phyloP scores from a whole-genome alignment of 2,329 filamentous ascomycete genomes.

The Ceratocystis diversiconidia region DNA sequence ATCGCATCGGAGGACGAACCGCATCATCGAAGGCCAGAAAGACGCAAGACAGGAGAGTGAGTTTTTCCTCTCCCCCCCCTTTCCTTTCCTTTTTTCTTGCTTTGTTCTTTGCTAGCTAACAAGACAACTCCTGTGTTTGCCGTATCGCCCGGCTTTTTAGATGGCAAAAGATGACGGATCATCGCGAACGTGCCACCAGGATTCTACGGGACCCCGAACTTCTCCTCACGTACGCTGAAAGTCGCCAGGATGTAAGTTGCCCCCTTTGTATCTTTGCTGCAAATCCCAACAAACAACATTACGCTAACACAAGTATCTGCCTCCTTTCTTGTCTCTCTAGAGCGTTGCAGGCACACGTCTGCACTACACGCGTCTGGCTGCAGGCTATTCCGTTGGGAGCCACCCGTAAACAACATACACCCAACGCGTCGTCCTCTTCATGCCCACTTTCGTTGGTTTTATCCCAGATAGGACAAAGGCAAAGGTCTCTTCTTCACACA shows the following conservation, averaged over 20 bases:
- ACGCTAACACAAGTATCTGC: neutral
- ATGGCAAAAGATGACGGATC: neutral
- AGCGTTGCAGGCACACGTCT: constrained; percentile 41
- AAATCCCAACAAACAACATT: neutral
- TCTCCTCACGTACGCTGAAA: constrained; percentile 44
- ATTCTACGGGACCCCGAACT: constrained; percentile 44
- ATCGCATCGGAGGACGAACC: no score
- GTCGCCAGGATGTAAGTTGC: constrained; percentile 36
- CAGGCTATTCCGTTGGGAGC: constrained; percentile 30
- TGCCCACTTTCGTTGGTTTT: no score
- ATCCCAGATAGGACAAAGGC: no score
- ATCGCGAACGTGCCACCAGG: constrained; percentile 18
- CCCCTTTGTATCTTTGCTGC: neutral
- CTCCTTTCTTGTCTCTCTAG: constrained; percentile 24
- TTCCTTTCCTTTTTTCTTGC: neutral
- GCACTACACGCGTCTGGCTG: constrained; percentile 42
- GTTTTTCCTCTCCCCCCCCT: neutral
- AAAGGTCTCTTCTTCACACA: no score
- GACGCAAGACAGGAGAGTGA: no score
- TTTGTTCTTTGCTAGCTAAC: neutral
- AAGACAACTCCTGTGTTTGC: neutral
- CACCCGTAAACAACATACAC: neutral
- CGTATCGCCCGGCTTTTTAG: neutral
- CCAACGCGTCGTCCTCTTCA: no score
- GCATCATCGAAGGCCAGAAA: no score